Percentiles rank a stretch among this genome's conserved stretches.
Conservation (phyloP, 805 yeast species). For the Candida montana region DNA sequence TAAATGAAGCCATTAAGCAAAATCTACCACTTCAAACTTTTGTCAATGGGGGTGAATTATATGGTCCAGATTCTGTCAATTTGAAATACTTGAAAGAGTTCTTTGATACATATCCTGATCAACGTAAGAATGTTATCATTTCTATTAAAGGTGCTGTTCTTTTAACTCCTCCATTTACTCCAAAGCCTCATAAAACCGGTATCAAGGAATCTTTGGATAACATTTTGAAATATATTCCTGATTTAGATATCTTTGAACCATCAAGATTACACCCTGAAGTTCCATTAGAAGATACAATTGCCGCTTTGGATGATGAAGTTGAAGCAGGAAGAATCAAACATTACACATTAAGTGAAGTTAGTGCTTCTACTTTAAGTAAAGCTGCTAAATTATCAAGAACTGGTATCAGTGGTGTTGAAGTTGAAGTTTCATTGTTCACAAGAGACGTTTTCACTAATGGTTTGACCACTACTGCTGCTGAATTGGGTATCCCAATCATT, state of each 20-base stretch:
- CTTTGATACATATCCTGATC: constrained; percentile 49
- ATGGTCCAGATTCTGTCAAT: constrained; percentile 53
- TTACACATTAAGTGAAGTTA: constrained; percentile 70
- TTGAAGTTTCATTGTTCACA: constrained; percentile 69
- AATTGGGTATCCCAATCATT: constrained; percentile 57
- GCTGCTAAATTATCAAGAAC: constrained; percentile 45
- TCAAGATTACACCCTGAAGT: constrained; percentile 61
- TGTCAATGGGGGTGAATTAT: constrained; percentile 75
- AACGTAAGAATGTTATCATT: constrained; percentile 48
- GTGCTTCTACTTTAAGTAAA: constrained; percentile 51
- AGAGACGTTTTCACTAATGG: constrained; percentile 61
- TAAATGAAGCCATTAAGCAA: constrained; percentile 45
- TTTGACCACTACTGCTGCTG: constrained; percentile 51
- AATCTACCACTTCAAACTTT: constrained; percentile 40
- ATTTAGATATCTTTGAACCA: constrained; percentile 57
- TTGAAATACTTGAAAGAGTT: constrained; percentile 53
- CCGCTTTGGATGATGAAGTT: constrained; percentile 50
- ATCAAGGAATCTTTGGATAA: constrained; percentile 45
- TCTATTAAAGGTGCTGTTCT: constrained; percentile 65
- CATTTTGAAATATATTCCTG: constrained; percentile 34
- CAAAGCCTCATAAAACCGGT: constrained; percentile 46
- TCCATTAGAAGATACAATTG: constrained; percentile 56
- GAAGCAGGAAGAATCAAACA: constrained; percentile 64
- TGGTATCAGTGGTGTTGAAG: constrained; percentile 66
- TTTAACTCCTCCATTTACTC: constrained; percentile 28